Base-by-base conservation (phyloP, 805 yeast genomes). In the Monosporozyma aquatica region DNA sequence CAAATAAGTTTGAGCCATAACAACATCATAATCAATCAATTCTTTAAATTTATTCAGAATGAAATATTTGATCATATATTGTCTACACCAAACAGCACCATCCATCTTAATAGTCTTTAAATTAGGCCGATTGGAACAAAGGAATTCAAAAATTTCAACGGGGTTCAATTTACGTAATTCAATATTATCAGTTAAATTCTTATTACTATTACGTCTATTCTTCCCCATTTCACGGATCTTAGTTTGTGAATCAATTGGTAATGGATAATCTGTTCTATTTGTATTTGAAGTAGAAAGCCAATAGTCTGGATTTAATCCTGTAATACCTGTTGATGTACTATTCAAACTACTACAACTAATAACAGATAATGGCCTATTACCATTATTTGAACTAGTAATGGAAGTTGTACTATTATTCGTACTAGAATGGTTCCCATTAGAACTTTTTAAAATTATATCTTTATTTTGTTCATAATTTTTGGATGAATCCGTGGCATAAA, bases 51-150 rank as follows among this genome's bases (percentile, higher is more conserved):
- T 47, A 22, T 38, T 43, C 21, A 54, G 22, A 2, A 59, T 49
- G 33, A 53, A 53, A 21, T 49, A 44, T 40, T 53, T 54, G 8
- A 60, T 49, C 56, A 59, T 57, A 13, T 42, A 46, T 41, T 56
- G 60, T 38, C 56, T 53, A 40, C 61, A 57, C 65, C 65, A 60
- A 17, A 56, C 56, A 18, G 50, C 52, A 22, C 51, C 48, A 26
- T 58, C 56, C 51, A 60, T 50, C 10, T 45, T 47, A 13, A 59
- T 32, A 20, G n/a, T 41, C 21, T 36, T 34, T 13, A 54, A 41
- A 6, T 17, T 29, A 23, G 41, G 35, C 8, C 35, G 42, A 13
- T 27, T 37, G 6, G 37, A 27, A 18, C 41, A 45, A 24, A 51
- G 39, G 15, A 34, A 29, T 37, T 50, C 53, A 41, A 56, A 55